Base-by-base conservation (phyloP, 164 flowering plant genomes). In the Stephania cephalantha region DNA sequence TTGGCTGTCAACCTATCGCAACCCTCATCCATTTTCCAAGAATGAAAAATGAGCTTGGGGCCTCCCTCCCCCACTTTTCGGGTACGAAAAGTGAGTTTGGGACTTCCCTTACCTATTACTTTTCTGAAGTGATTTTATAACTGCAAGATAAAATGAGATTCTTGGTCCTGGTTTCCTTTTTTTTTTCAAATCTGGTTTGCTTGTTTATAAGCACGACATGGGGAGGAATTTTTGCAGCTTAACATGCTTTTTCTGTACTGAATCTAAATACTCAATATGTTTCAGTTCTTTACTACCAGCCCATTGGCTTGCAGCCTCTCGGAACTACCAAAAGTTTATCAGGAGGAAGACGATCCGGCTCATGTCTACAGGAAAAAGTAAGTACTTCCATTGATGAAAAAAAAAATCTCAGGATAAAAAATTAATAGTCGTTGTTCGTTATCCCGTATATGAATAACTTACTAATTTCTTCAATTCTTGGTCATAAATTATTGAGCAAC, bases 271-370 rank as follows among this genome's bases (percentile, higher is more conserved):
- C 25, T 68, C 44, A 68, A 20, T 73, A n/a, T 72, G 42, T 73
- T 68, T 78, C 88, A 91, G 96, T 91, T 90, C 84, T 91, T 91
- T 73, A 72, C 73, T 71, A 79, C 88, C 71, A 86, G 86, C 76
- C 96, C 96, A 55, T 78, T 85, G 80, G 86, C 92, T 9, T 91
- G 96, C 70, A 86, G 79, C 46, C 85, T 86, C 53, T 85, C 91
- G 15, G 93, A 84, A 31, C 84, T 91, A 17, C 96, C 96, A n/a
- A 82, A 81, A 25, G 48, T 88, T 29, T 68, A 76, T 74, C 79
- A 74, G 30, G 81, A 86, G 50, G 90, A 85, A 3, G 90, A 86
- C 30, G 88, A 86, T 29, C 63, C 74, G 12, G 53, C 15, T 69
- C 72, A 75, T 31, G 68, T 76, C 46, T 55, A 70, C 64, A 74